A percentile compares a stretch with the other conserved stretches of the same genome.
Evolutionary conservation across 2,329 filamentous ascomycete species (phyloP).

Genomic region (Alternaria incomplexa): DNA sequence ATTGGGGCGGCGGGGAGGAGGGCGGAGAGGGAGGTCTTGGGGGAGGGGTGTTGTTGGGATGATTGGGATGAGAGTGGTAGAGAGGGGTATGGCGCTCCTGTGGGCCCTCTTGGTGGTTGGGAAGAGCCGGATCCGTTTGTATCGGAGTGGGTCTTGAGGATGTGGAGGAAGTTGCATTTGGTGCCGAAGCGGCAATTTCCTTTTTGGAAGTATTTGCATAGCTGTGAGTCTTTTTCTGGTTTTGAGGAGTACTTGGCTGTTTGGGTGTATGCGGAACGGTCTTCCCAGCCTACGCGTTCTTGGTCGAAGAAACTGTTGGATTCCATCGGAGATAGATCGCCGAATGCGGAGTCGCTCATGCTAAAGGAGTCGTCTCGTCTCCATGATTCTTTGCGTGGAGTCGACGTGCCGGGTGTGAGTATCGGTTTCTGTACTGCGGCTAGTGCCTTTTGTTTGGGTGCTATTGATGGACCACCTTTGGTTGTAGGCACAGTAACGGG

Average conservation of each 20-base stretch:
- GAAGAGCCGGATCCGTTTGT: not conserved
- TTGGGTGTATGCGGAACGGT: not conserved
- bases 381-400: conserved; percentile 14
- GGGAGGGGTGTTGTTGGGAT: not conserved
- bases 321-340: not conserved
- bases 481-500: not conserved
- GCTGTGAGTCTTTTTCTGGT: not conserved
- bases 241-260: not conserved
- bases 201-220: conserved; percentile 36
- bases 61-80: not conserved
- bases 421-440: conserved; percentile 3
- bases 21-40: conserved; percentile 21
- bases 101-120: not conserved
- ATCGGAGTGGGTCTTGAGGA: not conserved
- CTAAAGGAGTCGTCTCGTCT: conserved; percentile 7
- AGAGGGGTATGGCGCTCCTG: not conserved
- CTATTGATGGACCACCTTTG: conserved; percentile 8
- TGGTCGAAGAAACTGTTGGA: conserved; percentile 11
- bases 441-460: conserved; percentile 3
- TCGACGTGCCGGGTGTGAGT: not conserved
- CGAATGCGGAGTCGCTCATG: conserved; percentile 6
- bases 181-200: conserved; percentile 31
- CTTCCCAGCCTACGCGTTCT: conserved; percentile 7
- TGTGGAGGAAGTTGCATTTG: conserved; percentile 31
- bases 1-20: conserved; percentile 19